phyloP scores from a whole-genome alignment of 331 rosid species.

The Quercus lobata region DNA sequence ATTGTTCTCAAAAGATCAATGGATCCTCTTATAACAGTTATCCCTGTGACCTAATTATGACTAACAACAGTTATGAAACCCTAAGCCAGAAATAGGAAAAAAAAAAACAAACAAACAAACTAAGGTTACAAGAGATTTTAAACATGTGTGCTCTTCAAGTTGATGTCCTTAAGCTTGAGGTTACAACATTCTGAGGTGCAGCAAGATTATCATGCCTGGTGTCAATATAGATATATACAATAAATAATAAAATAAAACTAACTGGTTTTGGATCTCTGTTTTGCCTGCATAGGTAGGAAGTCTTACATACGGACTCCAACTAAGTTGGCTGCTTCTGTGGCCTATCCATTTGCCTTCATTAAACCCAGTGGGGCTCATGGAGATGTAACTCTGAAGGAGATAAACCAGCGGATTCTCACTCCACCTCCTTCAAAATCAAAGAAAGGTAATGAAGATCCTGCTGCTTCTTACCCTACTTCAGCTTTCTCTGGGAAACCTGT shows the following conservation, averaged over 20 bases:
- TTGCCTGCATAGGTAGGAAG: constrained; percentile 54
- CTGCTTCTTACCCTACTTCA: constrained; percentile 66
- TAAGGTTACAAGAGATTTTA: neutral
- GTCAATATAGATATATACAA: neutral
- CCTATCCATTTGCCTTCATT: constrained; percentile 94
- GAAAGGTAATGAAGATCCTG: constrained; percentile 50
- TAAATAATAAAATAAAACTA: neutral
- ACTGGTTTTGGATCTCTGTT: constrained; percentile 5
- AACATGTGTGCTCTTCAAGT: neutral
- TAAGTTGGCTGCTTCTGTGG: constrained; percentile 81
- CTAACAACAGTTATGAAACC: neutral
- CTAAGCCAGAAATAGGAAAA: neutral
- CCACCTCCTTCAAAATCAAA: constrained; percentile 73
- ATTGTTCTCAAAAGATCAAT: constrained; percentile 4
- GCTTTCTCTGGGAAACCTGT: constrained; percentile 99
- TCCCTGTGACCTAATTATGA: neutral
- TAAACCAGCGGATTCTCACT: constrained; percentile 83
- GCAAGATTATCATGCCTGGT: neutral
- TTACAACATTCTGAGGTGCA: neutral
- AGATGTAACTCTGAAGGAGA: constrained; percentile 92
- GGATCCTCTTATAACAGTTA: neutral
- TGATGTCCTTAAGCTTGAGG: neutral
- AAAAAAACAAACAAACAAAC: neutral
- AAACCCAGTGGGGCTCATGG: constrained; percentile 96
- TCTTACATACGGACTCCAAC: constrained; percentile 71